phyloP scores from a whole-genome alignment of 2,329 filamentous ascomycete genomes.

The Epichloe brachyelytri region DNA sequence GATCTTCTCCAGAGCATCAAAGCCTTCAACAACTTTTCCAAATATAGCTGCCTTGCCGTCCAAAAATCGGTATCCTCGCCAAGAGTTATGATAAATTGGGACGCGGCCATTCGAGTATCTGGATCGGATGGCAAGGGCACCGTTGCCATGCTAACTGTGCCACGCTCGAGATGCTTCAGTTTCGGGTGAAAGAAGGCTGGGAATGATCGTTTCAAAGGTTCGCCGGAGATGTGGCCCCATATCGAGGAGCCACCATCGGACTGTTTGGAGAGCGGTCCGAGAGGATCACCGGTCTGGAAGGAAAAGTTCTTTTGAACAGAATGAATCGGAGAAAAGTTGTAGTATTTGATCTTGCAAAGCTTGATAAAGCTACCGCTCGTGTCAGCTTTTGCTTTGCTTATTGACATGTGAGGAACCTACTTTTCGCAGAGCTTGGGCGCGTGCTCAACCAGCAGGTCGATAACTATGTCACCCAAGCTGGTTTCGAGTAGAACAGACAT shows the following conservation, averaged over 20 bases:
- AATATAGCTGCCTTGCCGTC: conserved; percentile 94
- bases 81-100: conserved; percentile 88
- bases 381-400: conserved; percentile 16
- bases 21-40: conserved; percentile 89
- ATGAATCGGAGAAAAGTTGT: conserved; percentile 91
- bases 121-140: conserved; percentile 62
- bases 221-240: conserved; percentile 67
- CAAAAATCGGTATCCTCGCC: conserved; percentile 81
- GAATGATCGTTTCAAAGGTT: conserved; percentile 61
- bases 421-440: conserved; percentile 91
- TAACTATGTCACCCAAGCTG: conserved; percentile 83
- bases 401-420: conserved; percentile 40
- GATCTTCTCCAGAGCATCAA: conserved; percentile 86
- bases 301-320: conserved; percentile 91
- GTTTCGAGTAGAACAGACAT: conserved; percentile 97
- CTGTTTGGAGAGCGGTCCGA: conserved; percentile 69
- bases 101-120: conserved; percentile 70
- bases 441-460: conserved; percentile 81
- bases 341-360: conserved; percentile 98
- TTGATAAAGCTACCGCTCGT: conserved; percentile 68
- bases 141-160: conserved; percentile 97
- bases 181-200: conserved; percentile 74
- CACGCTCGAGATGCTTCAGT: conserved; percentile 76
- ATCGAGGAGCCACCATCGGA: conserved; percentile 90
- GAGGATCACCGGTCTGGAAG: conserved; percentile 89